Evolutionary conservation across 768 basidiomycete genomes (phyloP).

Genomic region (Tricholoma saponaceum): DNA sequence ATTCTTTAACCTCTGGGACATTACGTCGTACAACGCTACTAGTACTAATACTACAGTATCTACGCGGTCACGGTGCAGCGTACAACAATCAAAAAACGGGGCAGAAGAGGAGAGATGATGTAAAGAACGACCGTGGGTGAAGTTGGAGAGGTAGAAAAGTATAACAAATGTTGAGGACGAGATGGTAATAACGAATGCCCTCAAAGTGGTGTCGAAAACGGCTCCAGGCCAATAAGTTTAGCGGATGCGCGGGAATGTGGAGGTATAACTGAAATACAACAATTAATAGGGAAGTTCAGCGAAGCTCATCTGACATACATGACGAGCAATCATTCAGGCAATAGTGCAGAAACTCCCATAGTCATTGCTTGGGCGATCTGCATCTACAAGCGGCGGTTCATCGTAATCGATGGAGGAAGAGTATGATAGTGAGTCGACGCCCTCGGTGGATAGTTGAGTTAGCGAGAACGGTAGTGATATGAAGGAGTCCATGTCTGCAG

Average conservation of each 20-base stretch:
- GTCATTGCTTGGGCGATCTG: slow-evolving; percentile 2
- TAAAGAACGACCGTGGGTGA: neutral
- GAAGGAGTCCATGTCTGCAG: slow-evolving; percentile 5
- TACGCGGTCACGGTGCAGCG: too few species aligned
- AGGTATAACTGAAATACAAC: neutral
- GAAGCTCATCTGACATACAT: neutral
- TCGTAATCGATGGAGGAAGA: neutral
- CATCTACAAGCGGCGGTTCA: neutral
- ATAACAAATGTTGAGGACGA: neutral
- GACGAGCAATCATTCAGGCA: neutral
- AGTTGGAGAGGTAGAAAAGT: neutral
- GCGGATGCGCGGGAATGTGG: neutral
- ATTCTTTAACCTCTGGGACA: too few species aligned
- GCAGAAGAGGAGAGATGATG: too few species aligned
- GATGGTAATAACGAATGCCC: neutral
- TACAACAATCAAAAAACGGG: too few species aligned
- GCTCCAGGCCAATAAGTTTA: neutral
- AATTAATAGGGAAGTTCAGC: neutral
- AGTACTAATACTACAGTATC: too few species aligned
- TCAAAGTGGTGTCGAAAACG: neutral
- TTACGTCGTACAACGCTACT: too few species aligned
- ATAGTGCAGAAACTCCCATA: slow-evolving; percentile 5
- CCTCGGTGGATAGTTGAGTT: neutral
- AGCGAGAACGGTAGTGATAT: neutral
- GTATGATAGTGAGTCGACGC: neutral